Base-by-base conservation (phyloP, 2,329 filamentous ascomycete genomes). In the Gnomoniopsis sp. region DNA sequence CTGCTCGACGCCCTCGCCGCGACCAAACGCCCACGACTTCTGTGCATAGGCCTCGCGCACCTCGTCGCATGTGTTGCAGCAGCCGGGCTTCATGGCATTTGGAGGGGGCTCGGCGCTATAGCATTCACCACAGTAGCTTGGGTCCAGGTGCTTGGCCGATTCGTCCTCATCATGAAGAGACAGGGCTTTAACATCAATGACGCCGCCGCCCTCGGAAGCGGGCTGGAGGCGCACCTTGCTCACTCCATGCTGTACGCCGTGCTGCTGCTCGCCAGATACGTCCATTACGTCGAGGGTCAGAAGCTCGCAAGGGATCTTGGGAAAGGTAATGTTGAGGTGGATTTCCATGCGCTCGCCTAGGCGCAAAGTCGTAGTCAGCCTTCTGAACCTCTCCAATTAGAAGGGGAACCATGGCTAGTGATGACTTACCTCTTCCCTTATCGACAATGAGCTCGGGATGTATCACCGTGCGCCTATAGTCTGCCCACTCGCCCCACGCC, bases 211-310 rank as follows among this genome's bases (percentile, higher is more conserved):
- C 67, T 96, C 87, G 47, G 78, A 78, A 66, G 81, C 79, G 23
- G 92, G 80, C 63, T 83, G 80, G 62, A 99, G 82, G 62, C 95
- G 88, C 62, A 97, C 89, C 78, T 97, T 98, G 76, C 86, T 90
- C 63, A 99, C 86, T 49, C 95, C 95, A 70, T 97, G 92, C 73
- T 91, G 88, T 59, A 99, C 90, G 54, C 93, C 95, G 67, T 93
- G 90, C 74, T 99, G 95, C 70, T 97, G 89, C 75, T 99, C 95
- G 63, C 95, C 95, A 22, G 92, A 96, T 26, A 98, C 93, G 76
- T 99, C 95, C 95, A 99, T 99, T 58, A 99, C 93, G 73, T 99
- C 95, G 67, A 99, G 87, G 14, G 95, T 97, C 65, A 98, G 81
- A 53, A 99, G 86, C 75, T 98, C 93, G 77, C 95, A 99, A 11